Percentiles rank a stretch among this genome's conserved stretches.
phyloP scores from a whole-genome alignment of 2,329 filamentous ascomycete species.

The Alternaria gaisen region DNA sequence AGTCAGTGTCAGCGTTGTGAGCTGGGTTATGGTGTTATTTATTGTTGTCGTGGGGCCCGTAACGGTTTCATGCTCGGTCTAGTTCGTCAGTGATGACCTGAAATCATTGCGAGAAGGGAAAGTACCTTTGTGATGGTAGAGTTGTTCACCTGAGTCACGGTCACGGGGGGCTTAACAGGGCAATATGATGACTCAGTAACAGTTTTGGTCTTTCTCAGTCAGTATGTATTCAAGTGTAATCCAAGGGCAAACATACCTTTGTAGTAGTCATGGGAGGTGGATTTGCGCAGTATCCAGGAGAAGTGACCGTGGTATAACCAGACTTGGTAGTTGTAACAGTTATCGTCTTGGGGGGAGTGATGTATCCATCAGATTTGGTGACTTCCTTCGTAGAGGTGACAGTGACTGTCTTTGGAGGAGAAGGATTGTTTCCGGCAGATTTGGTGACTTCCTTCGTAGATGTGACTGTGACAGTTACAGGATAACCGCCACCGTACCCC shows the following conservation, averaged over 20 bases:
- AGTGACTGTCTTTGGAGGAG: background rate
- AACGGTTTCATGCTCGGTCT: constrained; percentile 6
- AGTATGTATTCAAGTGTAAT: background rate
- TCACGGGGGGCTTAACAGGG: background rate
- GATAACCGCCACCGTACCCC: background rate
- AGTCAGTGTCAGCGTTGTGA: constrained; percentile 25
- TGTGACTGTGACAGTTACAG: background rate
- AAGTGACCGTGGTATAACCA: background rate
- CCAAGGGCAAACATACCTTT: background rate
- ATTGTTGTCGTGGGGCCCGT: constrained; percentile 13
- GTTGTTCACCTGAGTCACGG: constrained; percentile 11
- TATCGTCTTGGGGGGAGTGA: background rate
- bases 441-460: constrained; percentile 4
- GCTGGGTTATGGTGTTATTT: constrained; percentile 23
- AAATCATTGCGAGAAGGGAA: too few species aligned
- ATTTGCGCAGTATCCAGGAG: background rate
- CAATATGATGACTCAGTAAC: constrained; percentile 1
- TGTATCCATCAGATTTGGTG: background rate
- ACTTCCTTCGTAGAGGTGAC: constrained; percentile 3
- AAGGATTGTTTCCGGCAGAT: background rate
- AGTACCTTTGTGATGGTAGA: constrained; percentile 17
- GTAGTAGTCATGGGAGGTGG: constrained; percentile 5
- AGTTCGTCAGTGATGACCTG: background rate
- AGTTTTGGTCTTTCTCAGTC: background rate
- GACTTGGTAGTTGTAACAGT: background rate